Evolutionary conservation across 108 stramenopile genomes (phyloP).

Genomic region (Nitzschia sp.): DNA sequence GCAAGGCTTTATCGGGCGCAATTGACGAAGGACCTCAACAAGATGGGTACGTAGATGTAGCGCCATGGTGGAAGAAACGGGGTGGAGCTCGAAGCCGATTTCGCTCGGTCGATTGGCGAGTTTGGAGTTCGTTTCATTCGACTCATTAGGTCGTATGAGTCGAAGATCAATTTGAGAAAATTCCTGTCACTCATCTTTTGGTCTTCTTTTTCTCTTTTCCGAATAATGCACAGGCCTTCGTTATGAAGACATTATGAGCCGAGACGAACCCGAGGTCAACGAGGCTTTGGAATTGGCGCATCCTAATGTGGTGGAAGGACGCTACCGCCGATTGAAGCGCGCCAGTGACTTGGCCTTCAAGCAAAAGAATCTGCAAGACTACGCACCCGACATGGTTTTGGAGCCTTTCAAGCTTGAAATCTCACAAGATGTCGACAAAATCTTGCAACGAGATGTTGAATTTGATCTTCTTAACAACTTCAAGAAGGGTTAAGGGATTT

Average conservation of each 20-base stretch:
- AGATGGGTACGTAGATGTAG: slow-evolving; percentile 71
- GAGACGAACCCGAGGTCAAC: slow-evolving; percentile 66
- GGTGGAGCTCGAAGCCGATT: neutral
- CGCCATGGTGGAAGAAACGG: neutral
- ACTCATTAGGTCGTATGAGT: neutral
- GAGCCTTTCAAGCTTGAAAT: slow-evolving; percentile 77
- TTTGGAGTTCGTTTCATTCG: neutral
- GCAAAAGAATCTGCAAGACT: slow-evolving; percentile 81
- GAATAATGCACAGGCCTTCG: slow-evolving; percentile 65
- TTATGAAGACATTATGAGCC: slow-evolving; percentile 84
- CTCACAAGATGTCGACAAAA: slow-evolving; percentile 71
- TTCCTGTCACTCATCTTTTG: neutral
- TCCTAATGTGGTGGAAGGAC: slow-evolving; percentile 76
- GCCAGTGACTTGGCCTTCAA: slow-evolving; percentile 88
- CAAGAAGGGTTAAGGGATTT: slow-evolving; percentile 69
- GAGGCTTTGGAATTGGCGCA: slow-evolving; percentile 84
- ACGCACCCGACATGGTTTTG: slow-evolving; percentile 72
- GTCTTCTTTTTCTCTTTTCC: slow-evolving; percentile 1
- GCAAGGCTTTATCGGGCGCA: slow-evolving; percentile 60
- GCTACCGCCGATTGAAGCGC: slow-evolving; percentile 85
- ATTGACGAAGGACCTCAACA: slow-evolving; percentile 61
- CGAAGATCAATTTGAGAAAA: too few relatives aligned
- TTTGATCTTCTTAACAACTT: slow-evolving; percentile 77
- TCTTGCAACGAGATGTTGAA: slow-evolving; percentile 77
- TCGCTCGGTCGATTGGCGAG: neutral